Evolutionary conservation across 148 eudicot genomes (phyloP).

Genomic region (Rhododendron mucronatum): DNA sequence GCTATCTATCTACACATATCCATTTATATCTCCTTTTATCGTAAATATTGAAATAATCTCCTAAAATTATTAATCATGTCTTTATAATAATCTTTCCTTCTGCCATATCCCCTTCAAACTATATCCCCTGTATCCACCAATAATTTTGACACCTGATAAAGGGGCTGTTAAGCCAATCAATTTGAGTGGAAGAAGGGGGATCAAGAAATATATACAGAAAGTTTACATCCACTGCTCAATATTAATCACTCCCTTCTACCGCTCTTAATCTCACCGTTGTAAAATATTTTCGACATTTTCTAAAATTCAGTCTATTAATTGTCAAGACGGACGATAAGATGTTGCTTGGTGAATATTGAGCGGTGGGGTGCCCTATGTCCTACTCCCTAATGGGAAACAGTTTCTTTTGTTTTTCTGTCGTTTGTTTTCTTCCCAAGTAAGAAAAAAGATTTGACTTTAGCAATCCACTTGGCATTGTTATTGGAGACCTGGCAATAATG

Average conservation of each 20-base stretch:
- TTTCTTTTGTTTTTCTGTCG: background rate
- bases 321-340: no score
- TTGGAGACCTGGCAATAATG: background rate
- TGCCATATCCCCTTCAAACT: background rate
- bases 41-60: background rate
- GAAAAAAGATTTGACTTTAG: background rate
- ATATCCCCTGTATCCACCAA: background rate
- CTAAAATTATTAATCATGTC: background rate
- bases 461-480: background rate
- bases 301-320: no score
- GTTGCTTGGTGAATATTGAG: no score
- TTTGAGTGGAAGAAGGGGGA: background rate
- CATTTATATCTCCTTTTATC: background rate
- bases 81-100: background rate
- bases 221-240: no score
- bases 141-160: background rate
- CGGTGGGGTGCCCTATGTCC: background rate
- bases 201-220: background rate
- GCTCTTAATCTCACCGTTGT: no score
- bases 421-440: background rate
- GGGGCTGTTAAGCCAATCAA: background rate
- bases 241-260: no score
- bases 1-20: background rate
- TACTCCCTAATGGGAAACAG: background rate
- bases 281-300: no score